phyloP scores from a whole-genome alignment of 2,329 filamentous ascomycete genomes.

The Monilinia aucupariae region DNA sequence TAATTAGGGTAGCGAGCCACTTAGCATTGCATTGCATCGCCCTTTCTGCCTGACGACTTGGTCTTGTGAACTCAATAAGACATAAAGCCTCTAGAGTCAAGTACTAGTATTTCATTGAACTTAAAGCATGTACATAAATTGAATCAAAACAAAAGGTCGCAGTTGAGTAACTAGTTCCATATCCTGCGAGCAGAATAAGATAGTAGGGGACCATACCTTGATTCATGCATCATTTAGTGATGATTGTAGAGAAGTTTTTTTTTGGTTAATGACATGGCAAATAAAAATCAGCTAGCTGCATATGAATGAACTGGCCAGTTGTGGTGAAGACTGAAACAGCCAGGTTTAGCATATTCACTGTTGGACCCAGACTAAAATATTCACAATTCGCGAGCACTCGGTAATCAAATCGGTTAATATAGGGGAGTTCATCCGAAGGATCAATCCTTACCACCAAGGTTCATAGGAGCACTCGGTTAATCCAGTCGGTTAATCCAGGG shows the following conservation, averaged over 20 bases:
- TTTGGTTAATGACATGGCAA: not conserved
- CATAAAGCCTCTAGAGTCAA: not conserved
- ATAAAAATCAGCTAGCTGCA: not conserved
- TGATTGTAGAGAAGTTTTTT: not conserved
- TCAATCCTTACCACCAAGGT: no score
- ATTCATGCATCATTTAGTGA: not conserved
- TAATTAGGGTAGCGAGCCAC: not conserved
- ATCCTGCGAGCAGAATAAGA: not conserved
- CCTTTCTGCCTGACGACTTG: not conserved
- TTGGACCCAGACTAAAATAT: no score
- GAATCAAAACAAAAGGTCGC: not conserved
- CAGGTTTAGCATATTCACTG: not conserved
- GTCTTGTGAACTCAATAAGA: not conserved
- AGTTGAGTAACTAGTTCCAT: not conserved
- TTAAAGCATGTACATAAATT: not conserved
- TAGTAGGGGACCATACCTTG: not conserved
- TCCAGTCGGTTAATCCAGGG: not conserved
- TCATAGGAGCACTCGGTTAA: not conserved
- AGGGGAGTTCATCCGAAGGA: no score
- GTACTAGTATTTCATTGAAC: not conserved
- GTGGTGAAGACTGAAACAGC: not conserved
- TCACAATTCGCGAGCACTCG: no score
- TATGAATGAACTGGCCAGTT: not conserved
- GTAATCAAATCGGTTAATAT: no score
- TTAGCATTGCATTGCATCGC: not conserved